Base-by-base conservation (phyloP, 2,329 filamentous ascomycete genomes). In the Periconia sp. region DNA sequence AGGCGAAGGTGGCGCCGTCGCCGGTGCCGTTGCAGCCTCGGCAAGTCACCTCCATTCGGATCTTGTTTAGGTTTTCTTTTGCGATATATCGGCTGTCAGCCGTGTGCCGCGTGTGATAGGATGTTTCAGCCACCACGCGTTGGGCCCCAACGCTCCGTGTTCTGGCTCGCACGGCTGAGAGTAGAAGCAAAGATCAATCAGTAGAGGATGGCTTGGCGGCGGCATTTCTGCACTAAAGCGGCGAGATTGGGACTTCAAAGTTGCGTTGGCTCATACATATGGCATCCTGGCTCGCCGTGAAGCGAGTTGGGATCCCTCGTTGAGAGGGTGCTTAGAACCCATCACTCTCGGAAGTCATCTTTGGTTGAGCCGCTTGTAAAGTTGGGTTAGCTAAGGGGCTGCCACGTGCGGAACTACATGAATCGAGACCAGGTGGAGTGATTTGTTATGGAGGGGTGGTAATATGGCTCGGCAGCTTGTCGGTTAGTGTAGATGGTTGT, bases 371-470 rank as follows among this genome's bases (percentile, higher is more conserved):
- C n/a, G n/a, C n/a, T n/a, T n/a, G n/a, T n/a, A n/a, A 31, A 36
- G 34, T 7, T 26, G 22, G 17, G 9, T 22, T 24, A 31, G 21
- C 21, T 9, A 35, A 35, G 39, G 9, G 17, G 25, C 10, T 13
- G 23, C 39, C 44, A 39, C 38, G 44, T 47, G 44, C 35, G 35
- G 36, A 21, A 12, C 17, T 13, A 38, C 13, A 31, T n/a, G 12
- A 18, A 17, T 26, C 15, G 25, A 16, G 21, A 43, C 8, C 13
- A 10, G 21, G 30, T 18, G 15, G 22, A 33, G 7, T 33, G 23
- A 26, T 5, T 23, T 24, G 15, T 15, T 22, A 21, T 22, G 12
- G 15, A 15, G 21, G 21, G 13, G 15, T 18, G 33, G 25, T 31
- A 17, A 21, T n/a, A 22, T 28, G 12, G 25, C 22, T 23, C 24